Conservation (phyloP, 495 filamentous ascomycete species). For the Talaromyces trachyspermus region DNA sequence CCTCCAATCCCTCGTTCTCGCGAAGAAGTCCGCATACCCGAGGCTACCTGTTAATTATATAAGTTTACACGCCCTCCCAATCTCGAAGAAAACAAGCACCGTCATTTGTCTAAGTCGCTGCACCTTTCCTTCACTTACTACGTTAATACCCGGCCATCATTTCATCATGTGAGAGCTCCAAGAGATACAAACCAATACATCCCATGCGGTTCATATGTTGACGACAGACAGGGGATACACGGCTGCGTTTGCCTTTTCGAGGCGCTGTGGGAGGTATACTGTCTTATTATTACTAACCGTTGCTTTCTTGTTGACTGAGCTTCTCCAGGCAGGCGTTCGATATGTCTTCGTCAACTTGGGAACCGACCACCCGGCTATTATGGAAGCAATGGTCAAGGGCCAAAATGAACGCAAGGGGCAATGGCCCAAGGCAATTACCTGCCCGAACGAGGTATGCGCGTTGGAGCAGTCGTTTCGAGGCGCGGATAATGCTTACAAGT, state of each 20-base stretch:
- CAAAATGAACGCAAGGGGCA: slow-evolving; percentile 54
- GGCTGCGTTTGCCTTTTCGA: slow-evolving; percentile 89
- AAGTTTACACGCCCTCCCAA: no score
- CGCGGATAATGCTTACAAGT: no score
- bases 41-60: no score
- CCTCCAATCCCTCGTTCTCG: no score
- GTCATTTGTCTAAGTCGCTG: no score
- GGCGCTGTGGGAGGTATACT: slow-evolving; percentile 66
- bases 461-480: no score
- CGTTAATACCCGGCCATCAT: no score
- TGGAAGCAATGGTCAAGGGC: slow-evolving; percentile 94
- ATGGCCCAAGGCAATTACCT: slow-evolving; percentile 86
- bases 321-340: slow-evolving; percentile 65
- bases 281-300: neutral
- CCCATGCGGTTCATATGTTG: no score
- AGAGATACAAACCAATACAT: no score
- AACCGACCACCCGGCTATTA: slow-evolving; percentile 87
- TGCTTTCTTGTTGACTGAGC: neutral
- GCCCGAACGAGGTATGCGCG: slow-evolving; percentile 72
- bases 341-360: slow-evolving; percentile 94
- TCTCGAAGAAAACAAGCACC: no score
- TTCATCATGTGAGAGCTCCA: slow-evolving; percentile 1
- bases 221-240: slow-evolving; percentile 48
- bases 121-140: no score
- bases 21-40: no score